Evolutionary conservation across 2,329 filamentous ascomycete species (phyloP), one percentile per base, ranked within the genome.

Genomic region (Ceratocystiopsis brevicomis): DNA sequence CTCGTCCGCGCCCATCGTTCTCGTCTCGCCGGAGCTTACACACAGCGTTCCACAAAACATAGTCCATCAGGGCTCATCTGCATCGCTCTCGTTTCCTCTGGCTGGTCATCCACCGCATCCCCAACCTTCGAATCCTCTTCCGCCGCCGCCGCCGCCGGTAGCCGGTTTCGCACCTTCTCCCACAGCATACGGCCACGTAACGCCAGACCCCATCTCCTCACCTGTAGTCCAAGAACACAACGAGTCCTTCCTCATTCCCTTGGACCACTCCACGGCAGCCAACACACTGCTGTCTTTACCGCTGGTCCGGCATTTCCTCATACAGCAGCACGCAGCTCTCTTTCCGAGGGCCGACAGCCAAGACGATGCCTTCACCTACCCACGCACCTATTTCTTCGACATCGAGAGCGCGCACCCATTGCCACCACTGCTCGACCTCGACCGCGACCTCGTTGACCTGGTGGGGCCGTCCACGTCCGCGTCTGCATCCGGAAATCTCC

Each of bases 211-310:
- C 25, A 30, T 11, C 25, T 2, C 25, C 10, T 30, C 25, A 30
- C 25, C 4, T 30, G 6, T 19, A 15, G 12, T 11, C 11, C 13
- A 34, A 8, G 33, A 5, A 34, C 15, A 13, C 33, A 15, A 15
- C 13, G 33, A 43, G 11, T 56, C 59, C 35, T 61, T 61, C 42
- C 51, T 61, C 15, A 59, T 62, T 17, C 60, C 59, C 0, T 52
- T 52, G 36, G 56, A 56, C 35, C 56, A 61, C 48, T 56, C 55
- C 18, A 56, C 56, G 12, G 47, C 59, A 16, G 52, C 57, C 3
- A 57, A 48, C 36, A 56, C 58, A 15, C 52, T 62, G 6, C 51
- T 62, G 13, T 53, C 56, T 1, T 46, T 57, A n/a, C 57, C 58
- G 11, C 50, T 52, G 21, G 51, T 61, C 16, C 56, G 54, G 5